Percentiles rank a stretch among this genome's conserved stretches.
Evolutionary conservation across 257 asterid genomes (phyloP).

Genomic region (Nicotiana attenuata): DNA sequence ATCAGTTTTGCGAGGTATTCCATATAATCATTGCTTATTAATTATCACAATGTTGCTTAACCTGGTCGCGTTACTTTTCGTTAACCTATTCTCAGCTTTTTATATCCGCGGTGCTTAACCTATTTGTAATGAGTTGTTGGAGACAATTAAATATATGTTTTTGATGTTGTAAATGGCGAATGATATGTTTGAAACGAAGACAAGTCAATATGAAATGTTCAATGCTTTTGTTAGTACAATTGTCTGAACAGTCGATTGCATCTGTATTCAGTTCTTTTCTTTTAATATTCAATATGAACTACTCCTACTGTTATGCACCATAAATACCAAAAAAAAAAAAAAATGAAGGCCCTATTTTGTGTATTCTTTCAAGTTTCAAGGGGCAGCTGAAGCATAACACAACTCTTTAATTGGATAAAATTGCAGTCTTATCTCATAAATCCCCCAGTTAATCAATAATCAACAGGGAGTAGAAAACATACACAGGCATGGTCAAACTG

Average conservation of each 20-base stretch:
- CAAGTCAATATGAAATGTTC: neutral
- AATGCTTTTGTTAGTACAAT: neutral
- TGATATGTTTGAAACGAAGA: neutral
- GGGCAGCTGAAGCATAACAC: neutral
- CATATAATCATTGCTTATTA: neutral
- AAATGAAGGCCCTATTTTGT: neutral
- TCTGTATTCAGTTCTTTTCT: neutral
- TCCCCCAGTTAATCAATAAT: neutral
- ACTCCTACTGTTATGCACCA: neutral
- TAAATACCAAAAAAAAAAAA: neutral
- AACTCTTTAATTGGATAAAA: neutral
- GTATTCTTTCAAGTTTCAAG: neutral
- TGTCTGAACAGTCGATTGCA: neutral
- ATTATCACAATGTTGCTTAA: no score
- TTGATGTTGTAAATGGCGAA: no score
- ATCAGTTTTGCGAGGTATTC: no score
- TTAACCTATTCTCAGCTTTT: no score
- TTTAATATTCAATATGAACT: neutral
- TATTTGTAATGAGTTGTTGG: no score
- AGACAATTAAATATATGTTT: no score
- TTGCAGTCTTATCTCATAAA: neutral
- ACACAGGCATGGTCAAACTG: neutral
- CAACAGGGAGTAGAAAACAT: neutral
- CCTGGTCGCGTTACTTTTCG: no score
- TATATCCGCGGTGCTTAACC: no score